phyloP scores from a whole-genome alignment of 306 rosid species.

The cucumber (Cucumis sativus) region DNA sequence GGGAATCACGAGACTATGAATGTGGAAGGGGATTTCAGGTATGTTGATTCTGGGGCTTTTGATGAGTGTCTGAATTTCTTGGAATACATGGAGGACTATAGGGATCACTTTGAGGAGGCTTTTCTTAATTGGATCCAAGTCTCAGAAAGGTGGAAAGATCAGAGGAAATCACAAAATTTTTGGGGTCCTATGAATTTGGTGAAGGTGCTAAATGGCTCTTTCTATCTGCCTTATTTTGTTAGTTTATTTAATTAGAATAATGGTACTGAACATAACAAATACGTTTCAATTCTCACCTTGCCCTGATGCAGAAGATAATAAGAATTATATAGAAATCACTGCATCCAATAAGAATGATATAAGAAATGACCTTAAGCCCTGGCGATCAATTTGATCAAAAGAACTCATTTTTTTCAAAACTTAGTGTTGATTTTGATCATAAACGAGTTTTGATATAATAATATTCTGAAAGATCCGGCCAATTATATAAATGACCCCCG shows the following conservation, averaged over 20 bases:
- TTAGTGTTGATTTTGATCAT: neutral
- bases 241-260: neutral
- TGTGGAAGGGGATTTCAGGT: constrained; percentile 92
- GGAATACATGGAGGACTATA: constrained; percentile 46
- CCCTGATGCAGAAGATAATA: neutral
- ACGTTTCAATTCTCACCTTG: neutral
- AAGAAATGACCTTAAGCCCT: neutral
- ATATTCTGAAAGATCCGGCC: neutral
- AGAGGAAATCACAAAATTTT: constrained; percentile 26
- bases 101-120: constrained; percentile 54
- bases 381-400: neutral
- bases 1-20: constrained; percentile 98
- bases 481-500: neutral
- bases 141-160: constrained; percentile 48
- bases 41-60: constrained; percentile 62
- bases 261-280: neutral
- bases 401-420: neutral
- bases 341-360: neutral
- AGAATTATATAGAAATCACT: neutral
- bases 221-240: neutral
- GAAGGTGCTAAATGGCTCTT: constrained; percentile 52
- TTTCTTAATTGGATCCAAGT: constrained; percentile 58
- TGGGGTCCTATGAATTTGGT: constrained; percentile 80
- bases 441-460: neutral
- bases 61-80: constrained; percentile 71